Evolutionary conservation across 1,284 basidiomycete species (phyloP), one percentile per base, ranked within the genome.

Genomic region (Fomitopsis schrenkii): DNA sequence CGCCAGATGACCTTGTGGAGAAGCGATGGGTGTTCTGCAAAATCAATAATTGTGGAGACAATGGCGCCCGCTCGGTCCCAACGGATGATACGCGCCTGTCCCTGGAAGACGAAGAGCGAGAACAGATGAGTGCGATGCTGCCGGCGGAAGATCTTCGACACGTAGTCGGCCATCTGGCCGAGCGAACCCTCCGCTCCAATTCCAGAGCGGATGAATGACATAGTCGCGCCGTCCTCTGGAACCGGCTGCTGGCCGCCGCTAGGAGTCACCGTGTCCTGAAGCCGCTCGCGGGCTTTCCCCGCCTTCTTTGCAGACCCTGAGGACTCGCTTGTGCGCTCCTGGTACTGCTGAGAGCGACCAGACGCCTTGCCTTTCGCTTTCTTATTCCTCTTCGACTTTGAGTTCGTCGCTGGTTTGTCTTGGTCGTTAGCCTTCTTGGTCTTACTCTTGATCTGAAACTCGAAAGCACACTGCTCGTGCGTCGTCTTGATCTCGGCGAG

Each of bases 21-120:
- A 6, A 58, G 7, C 1, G 42, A 28, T 3, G 63, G 62, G 8
- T 63, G 14, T 14, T 58, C 22, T 22, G 46, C 50, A 53, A 63
- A 64, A 55, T 66, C 40, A 59, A 68, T 64, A 9, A 28, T 35
- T 26, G 58, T 45, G 7, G 63, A 56, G 36, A 63, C 60, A 15
- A 66, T 62, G 28, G 60, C 59, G 2, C 64, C 66, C 19, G 62
- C 60, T 26, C 59, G 59, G 55, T 68, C 66, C 63, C 64, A 65
- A 26, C 57, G 64, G 14, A 67, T 30, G 33, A 67, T 38, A 8
- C 67, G 63, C 12, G 64, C 66, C 35, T 33, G 33, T 35, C 56
- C 15, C 12, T 57, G 56, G 33, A 55, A 61, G 46, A 68, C 56
- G 53, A 66, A 19, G 12, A 68, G n/a, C 55, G 62, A 54, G 55